A percentile compares a stretch with the other conserved stretches of the same genome.
Conservation (phyloP, 78 protist genomes). For the Creolimax fragrantissima region DNA sequence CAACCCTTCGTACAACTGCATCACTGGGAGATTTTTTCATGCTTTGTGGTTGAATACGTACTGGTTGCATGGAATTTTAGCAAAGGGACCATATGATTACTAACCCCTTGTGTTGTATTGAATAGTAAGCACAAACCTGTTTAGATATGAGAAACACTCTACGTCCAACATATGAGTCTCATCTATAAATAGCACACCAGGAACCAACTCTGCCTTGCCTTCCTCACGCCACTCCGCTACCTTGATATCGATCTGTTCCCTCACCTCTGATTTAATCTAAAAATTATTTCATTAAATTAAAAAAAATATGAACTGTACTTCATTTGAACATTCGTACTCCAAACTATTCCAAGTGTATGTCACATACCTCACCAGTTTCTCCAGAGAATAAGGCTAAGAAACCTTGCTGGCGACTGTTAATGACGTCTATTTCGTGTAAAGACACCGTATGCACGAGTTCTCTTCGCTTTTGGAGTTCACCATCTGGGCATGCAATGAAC, state of each 20-base stretch:
- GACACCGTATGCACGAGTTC: slow-evolving; percentile 96
- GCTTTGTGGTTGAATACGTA: no score
- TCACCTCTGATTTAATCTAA: slow-evolving; percentile 97
- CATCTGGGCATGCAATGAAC: slow-evolving; percentile 98
- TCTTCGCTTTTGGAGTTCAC: slow-evolving; percentile 96
- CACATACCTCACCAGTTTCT: neutral
- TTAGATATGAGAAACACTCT: slow-evolving; percentile 99
- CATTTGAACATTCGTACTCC: no score
- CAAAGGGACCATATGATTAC: no score
- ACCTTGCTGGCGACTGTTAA: slow-evolving; percentile 90
- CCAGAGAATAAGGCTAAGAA: slow-evolving; percentile 95
- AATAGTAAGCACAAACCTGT: slow-evolving; percentile 53
- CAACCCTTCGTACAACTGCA: no score
- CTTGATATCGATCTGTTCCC: slow-evolving; percentile 93
- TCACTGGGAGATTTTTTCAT: no score
- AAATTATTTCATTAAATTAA: slow-evolving; percentile 92
- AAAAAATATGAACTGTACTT: slow-evolving; percentile 52
- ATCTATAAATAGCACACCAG: slow-evolving; percentile 98
- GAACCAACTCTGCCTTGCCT: slow-evolving; percentile 99
- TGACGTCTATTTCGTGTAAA: slow-evolving; percentile 97
- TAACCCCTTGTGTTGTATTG: no score
- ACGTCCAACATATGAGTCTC: slow-evolving; percentile 99
- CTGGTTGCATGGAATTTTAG: no score
- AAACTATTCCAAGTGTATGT: no score
- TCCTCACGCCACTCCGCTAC: slow-evolving; percentile 98